Conservation (phyloP, 768 basidiomycete species). For the Zangia roseola region DNA sequence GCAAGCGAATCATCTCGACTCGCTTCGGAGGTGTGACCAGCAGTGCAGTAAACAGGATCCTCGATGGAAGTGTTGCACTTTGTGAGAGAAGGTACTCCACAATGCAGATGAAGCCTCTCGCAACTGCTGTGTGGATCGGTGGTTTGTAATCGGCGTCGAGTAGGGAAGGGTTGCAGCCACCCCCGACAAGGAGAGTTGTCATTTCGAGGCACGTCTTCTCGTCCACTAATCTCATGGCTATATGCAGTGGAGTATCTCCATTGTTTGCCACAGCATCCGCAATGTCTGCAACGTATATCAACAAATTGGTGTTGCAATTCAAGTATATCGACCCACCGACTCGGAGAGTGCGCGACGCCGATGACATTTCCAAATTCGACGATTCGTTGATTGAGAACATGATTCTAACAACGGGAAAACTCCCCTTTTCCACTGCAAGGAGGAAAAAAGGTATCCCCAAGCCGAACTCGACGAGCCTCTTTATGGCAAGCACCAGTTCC, state of each 20-base stretch:
- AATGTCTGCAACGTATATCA: not conserved
- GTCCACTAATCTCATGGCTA: not conserved
- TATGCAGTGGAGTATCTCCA: slow-evolving; percentile 8
- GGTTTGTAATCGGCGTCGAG: not conserved
- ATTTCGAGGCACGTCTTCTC: slow-evolving; percentile 6
- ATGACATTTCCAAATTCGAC: not conserved
- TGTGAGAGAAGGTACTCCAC: not conserved
- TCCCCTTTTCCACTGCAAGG: slow-evolving; percentile 7
- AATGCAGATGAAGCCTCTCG: not conserved
- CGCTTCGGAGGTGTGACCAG: too few relatives aligned
- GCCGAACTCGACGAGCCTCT: not conserved
- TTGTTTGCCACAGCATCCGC: not conserved
- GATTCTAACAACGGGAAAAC: not conserved
- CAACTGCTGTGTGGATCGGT: too few relatives aligned
- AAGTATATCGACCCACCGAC: too few relatives aligned
- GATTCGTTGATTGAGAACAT: not conserved
- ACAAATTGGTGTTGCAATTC: rapidly evolving
- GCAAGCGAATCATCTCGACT: too few relatives aligned
- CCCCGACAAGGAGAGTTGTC: not conserved
- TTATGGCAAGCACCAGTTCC: not conserved
- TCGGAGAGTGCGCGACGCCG: too few relatives aligned
- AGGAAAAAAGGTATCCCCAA: slow-evolving; percentile 3
- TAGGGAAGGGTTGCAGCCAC: not conserved
- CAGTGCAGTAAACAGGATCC: too few relatives aligned
- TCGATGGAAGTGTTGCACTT: too few relatives aligned